Percentiles rank a stretch among this genome's conserved stretches.
Conservation (phyloP, 2,329 filamentous ascomycete species). For the Cytospora paraplurivora region DNA sequence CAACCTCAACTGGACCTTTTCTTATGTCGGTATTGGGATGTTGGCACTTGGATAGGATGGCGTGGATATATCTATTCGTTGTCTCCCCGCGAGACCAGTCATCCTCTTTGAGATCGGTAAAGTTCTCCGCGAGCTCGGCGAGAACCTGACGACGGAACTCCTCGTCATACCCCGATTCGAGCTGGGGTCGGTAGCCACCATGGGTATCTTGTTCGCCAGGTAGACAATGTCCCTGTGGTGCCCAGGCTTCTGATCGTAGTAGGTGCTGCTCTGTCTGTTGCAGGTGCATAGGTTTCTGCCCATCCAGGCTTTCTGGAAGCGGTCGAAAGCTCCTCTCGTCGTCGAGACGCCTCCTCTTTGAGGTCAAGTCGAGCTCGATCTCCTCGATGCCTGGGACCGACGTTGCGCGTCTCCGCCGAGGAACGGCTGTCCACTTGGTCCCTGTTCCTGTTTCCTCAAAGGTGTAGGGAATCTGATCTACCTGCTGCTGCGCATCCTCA, state of each 20-base stretch:
- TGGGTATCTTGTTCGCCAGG: not conserved
- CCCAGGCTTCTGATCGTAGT: not conserved
- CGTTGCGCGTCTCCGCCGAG: constrained; percentile 24
- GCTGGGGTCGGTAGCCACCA: constrained; percentile 6
- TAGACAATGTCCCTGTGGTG: not conserved
- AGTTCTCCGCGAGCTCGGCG: constrained; percentile 19
- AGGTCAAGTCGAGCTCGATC: constrained; percentile 23
- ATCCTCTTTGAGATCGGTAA: constrained; percentile 27
- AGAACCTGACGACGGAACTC: constrained; percentile 25
- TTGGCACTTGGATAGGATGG: constrained; percentile 26
- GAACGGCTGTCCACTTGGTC: constrained; percentile 25
- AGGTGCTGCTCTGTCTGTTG: not conserved
- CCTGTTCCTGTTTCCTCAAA: constrained; percentile 25
- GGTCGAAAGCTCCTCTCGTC: not conserved
- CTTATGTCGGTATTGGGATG: constrained; percentile 26
- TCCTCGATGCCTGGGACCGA: constrained; percentile 25
- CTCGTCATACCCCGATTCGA: constrained; percentile 20
- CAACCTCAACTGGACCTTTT: constrained; percentile 25
- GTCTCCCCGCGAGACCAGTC: constrained; percentile 28
- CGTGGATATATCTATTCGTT: constrained; percentile 27
- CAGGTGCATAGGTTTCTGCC: not conserved
- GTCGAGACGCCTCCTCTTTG: constrained; percentile 20
- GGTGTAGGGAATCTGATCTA: constrained; percentile 1
- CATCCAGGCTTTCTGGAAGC: not conserved
- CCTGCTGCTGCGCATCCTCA: constrained; percentile 7